Percentiles rank a stretch among this genome's conserved stretches.
These are phyloP conservation scores for Neopestalotiopsis sp. DNA, from an alignment of 2,329 filamentous ascomycete genomes.

Conservation along the genomic window DNA sequence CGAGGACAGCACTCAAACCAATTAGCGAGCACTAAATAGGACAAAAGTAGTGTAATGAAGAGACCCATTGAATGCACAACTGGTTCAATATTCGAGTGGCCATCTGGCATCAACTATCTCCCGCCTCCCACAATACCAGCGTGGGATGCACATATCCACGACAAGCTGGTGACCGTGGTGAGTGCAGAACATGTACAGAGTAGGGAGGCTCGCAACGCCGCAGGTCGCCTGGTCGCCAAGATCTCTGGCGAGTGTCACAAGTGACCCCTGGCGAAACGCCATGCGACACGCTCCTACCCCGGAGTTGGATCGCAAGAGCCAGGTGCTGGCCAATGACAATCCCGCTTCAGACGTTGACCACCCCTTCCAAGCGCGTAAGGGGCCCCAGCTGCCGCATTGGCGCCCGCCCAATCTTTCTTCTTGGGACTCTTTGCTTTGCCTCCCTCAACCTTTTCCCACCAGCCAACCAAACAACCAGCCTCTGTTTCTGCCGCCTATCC, in stretches of 20 bases:
- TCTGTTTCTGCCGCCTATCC: not conserved
- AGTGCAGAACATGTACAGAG: not conserved
- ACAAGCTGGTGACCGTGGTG: not conserved
- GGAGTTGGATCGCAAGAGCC: not conserved
- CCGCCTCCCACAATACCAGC: not conserved
- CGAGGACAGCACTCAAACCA: not conserved
- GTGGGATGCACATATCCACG: not conserved
- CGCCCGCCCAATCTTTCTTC: not conserved
- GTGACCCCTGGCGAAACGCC: constrained; percentile 23
- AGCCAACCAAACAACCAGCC: not conserved
- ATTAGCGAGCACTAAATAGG: not conserved
- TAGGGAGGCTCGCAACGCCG: not conserved
- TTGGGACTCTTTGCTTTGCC: not conserved
- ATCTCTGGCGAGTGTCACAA: constrained; percentile 20
- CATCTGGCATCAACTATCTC: not conserved
- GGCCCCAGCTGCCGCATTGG: constrained; percentile 16
- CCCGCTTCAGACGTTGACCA: not conserved
- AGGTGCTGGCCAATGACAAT: constrained; percentile 10
- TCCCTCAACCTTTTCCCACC: not conserved
- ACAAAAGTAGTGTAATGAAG: too few species aligned
- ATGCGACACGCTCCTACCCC: constrained; percentile 20
- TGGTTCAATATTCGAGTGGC: not conserved
- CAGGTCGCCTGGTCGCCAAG: constrained; percentile 18
- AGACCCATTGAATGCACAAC: not conserved
- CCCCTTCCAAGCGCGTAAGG: not conserved